These are phyloP conservation scores for Rhynchosporium graminicola DNA, from an alignment of 2,329 filamentous ascomycete genomes.

Conservation along the genomic window DNA sequence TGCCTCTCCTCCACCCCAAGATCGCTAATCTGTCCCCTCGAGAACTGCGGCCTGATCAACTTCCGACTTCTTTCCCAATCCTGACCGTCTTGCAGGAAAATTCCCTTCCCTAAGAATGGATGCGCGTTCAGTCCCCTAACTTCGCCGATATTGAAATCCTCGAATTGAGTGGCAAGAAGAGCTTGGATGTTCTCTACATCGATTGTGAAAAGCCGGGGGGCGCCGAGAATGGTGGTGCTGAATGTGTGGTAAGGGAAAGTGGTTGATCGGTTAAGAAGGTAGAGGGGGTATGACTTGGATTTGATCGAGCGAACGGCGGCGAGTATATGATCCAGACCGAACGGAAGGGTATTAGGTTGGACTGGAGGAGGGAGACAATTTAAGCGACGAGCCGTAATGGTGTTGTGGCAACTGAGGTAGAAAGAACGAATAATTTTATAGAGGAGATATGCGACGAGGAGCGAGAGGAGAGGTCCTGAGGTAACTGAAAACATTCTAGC, in stretches of 20 bases:
- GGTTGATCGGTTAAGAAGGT: background rate
- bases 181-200: constrained; percentile 31
- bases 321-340: constrained; percentile 8
- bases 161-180: constrained; percentile 29
- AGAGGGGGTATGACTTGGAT: constrained; percentile 3
- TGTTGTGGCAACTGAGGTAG: background rate
- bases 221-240: constrained; percentile 5
- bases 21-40: constrained; percentile 8
- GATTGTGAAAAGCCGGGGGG: constrained; percentile 18
- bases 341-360: constrained; percentile 3
- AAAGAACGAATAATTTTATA: background rate
- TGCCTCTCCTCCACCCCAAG: constrained; percentile 5
- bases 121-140: background rate
- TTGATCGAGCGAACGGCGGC: background rate
- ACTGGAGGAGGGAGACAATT: background rate
- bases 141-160: constrained; percentile 24
- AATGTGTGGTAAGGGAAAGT: constrained; percentile 3
- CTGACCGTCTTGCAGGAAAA: constrained; percentile 7
- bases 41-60: constrained; percentile 12
- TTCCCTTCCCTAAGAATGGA: constrained; percentile 4
- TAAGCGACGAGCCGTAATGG: background rate
- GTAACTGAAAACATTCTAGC: constrained; percentile 1
- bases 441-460: constrained; percentile 1
- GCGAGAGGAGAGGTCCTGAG: constrained; percentile 2
- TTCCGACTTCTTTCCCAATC: constrained; percentile 10